Conservation (phyloP, 139 green algal genomes). For the Chlorella sp. region DNA sequence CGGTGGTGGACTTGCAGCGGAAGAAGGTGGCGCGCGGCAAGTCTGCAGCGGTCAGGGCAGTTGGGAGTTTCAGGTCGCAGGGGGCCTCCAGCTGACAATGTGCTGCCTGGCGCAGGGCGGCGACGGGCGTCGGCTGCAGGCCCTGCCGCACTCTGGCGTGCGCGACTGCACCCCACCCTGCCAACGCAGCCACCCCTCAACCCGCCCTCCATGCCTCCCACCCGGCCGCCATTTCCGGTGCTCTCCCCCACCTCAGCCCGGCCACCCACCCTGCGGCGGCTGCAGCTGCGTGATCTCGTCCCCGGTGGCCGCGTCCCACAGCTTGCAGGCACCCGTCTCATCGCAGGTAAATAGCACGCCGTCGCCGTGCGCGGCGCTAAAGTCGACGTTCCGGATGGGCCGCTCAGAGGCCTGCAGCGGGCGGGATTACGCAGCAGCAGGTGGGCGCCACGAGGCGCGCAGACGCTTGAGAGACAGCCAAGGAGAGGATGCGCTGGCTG, state of each 20-base stretch:
- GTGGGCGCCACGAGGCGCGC: too few species aligned
- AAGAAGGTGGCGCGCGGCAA: conserved; percentile 40
- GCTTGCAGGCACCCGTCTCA: conserved; percentile 27
- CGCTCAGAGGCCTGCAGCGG: conserved; percentile 27
- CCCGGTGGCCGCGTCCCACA: conserved; percentile 27
- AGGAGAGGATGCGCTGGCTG: too few species aligned
- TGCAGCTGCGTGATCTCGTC: conserved; percentile 24
- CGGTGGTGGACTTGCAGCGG: conserved; percentile 25
- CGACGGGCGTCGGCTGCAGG: too few species aligned
- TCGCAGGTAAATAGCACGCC: conserved; percentile 32
- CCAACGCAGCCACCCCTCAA: too few species aligned
- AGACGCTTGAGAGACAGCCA: too few species aligned
- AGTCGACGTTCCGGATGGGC: conserved; percentile 37
- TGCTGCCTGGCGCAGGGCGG: too few species aligned
- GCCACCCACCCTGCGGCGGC: conserved; percentile 4
- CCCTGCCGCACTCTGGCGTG: neutral
- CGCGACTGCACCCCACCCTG: neutral
- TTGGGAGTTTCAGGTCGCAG: too few species aligned
- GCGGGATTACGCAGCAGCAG: too few species aligned
- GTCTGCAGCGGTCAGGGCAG: too few species aligned
- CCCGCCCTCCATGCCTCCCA: too few species aligned
- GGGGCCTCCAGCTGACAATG: too few species aligned
- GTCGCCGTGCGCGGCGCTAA: conserved; percentile 30
- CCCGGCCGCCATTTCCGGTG: too few species aligned
- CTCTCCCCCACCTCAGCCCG: neutral